Conservation (phyloP, 306 rosid species). For the Carpinus viminea region DNA sequence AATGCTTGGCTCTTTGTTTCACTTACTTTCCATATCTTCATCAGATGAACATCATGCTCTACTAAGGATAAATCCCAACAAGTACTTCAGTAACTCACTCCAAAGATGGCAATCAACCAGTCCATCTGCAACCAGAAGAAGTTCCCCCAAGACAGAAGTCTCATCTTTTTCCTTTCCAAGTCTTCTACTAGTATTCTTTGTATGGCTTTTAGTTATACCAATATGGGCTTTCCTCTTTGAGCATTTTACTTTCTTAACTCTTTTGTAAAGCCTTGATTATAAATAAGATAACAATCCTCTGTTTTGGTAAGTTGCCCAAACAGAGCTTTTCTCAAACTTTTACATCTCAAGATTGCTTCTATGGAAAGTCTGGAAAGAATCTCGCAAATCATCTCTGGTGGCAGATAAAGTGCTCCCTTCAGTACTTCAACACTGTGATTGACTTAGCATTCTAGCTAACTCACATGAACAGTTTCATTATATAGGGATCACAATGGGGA, state of each 20-base stretch:
- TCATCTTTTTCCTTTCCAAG: no score
- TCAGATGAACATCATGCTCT: neutral
- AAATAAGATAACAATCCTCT: no score
- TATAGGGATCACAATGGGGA: neutral
- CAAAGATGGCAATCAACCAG: no score
- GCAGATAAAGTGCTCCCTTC: neutral
- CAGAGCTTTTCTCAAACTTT: neutral
- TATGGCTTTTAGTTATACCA: no score
- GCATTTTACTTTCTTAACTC: no score
- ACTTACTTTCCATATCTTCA: neutral
- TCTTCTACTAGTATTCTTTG: no score
- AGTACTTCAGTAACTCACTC: no score
- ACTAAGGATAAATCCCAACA: neutral
- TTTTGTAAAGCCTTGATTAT: no score
- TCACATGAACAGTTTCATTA: neutral
- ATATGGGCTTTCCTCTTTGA: no score
- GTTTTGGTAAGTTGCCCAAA: no score
- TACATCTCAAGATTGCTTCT: neutral
- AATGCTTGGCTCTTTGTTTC: neutral
- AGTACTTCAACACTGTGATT: neutral
- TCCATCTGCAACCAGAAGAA: no score
- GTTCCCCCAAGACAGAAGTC: no score
- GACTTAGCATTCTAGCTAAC: neutral
- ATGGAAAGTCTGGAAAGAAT: neutral
- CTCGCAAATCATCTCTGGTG: neutral